These are phyloP conservation scores for Fraxinus nigra DNA, from an alignment of 305 asterid species.

Conservation along the genomic window DNA sequence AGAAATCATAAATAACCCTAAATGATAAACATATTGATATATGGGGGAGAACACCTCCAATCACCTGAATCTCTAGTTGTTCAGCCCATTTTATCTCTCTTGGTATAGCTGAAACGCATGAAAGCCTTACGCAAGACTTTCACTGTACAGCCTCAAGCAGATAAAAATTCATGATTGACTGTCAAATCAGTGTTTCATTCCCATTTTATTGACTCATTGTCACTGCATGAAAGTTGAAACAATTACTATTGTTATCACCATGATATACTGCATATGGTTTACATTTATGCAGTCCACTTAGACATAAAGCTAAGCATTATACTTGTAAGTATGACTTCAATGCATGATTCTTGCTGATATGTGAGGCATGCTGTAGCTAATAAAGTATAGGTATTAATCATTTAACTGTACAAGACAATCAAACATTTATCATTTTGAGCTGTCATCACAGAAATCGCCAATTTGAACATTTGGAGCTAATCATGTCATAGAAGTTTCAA, in stretches of 20 bases:
- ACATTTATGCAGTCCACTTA: not conserved
- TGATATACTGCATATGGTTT: not conserved
- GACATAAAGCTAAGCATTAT: not conserved
- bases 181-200: not conserved
- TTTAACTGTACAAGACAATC: not conserved
- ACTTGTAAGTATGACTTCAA: not conserved
- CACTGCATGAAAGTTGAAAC: not conserved
- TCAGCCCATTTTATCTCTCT: conserved; percentile 6
- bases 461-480: not conserved
- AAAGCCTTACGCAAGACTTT: not conserved
- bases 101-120: not conserved
- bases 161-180: not conserved
- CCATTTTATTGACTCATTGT: not conserved
- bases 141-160: not conserved
- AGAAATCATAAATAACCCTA: not conserved
- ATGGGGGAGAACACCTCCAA: not conserved
- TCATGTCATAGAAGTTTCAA: not conserved
- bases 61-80: not conserved
- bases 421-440: not conserved
- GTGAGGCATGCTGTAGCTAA: not conserved
- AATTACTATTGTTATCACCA: not conserved
- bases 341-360: not conserved
- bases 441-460: not conserved
- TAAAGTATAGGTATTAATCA: not conserved
- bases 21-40: not conserved